phyloP scores from a whole-genome alignment of 108 stramenopile genomes.

The Skeletonema menzelii region DNA sequence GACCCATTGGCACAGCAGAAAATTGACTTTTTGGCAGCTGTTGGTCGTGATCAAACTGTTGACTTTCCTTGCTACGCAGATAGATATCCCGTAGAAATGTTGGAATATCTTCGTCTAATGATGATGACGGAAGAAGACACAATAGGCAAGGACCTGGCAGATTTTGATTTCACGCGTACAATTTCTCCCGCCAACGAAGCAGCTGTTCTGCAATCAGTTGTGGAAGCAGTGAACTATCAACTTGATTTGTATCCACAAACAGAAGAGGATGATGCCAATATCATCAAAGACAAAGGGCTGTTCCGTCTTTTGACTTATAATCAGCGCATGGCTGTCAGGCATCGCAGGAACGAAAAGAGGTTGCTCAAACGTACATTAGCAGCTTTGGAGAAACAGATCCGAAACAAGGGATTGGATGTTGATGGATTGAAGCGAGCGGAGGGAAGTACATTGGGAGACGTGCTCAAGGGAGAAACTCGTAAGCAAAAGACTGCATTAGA shows the following conservation, averaged over 20 bases:
- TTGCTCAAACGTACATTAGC: constrained; percentile 88
- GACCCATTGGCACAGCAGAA: constrained; percentile 88
- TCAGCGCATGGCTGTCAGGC: constrained; percentile 89
- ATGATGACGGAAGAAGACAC: constrained; percentile 93
- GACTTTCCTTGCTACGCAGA: constrained; percentile 95
- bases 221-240: constrained; percentile 83
- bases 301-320: constrained; percentile 82
- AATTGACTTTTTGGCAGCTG: constrained; percentile 76
- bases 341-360: constrained; percentile 89
- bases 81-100: constrained; percentile 93
- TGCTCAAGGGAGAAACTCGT: constrained; percentile 75
- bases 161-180: constrained; percentile 84
- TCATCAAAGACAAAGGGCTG: constrained; percentile 84
- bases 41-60: constrained; percentile 77
- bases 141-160: constrained; percentile 65
- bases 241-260: constrained; percentile 85
- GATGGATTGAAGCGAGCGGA: constrained; percentile 73
- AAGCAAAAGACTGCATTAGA: constrained; percentile 85
- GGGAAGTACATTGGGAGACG: constrained; percentile 79
- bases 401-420: constrained; percentile 73
- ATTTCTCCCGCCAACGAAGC: constrained; percentile 92
- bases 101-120: constrained; percentile 95
- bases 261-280: constrained; percentile 82
- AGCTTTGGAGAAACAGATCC: constrained; percentile 82
- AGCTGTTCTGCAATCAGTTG: constrained; percentile 82